A percentile compares a stretch with the other conserved stretches of the same genome.
Conservation (phyloP, 306 rosid species). For the Macrotyloma uniflorum region DNA sequence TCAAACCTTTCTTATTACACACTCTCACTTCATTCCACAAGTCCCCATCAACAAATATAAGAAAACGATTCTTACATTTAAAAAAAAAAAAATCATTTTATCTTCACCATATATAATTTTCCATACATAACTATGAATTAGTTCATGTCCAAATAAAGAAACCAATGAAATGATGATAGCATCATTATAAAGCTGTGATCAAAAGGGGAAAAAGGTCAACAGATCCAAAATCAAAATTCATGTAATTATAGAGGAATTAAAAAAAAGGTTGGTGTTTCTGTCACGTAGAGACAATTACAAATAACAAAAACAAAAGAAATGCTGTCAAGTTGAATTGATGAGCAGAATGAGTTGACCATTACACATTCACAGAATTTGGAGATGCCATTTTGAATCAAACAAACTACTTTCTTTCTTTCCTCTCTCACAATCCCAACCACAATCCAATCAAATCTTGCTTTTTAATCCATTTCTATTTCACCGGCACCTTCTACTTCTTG, state of each 20-base stretch:
- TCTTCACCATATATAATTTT: too few species aligned
- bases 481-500: not conserved
- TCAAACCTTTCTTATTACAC: too few species aligned
- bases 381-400: not conserved
- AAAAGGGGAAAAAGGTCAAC: not conserved
- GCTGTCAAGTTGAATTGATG: not conserved
- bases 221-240: not conserved
- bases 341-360: slow-evolving; percentile 13
- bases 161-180: not conserved
- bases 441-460: not conserved
- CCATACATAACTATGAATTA: too few species aligned
- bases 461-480: not conserved
- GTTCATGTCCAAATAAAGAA: not conserved
- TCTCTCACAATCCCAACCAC: not conserved
- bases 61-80: too few species aligned
- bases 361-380: not conserved
- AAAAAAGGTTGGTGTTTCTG: not conserved
- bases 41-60: too few species aligned
- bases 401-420: not conserved
- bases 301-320: not conserved
- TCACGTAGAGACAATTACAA: not conserved
- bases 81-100: too few species aligned
- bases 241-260: not conserved
- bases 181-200: not conserved
- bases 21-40: too few species aligned